Conservation (phyloP, 176 grass and related monocot genomes). For the Metroxylon sagu region DNA sequence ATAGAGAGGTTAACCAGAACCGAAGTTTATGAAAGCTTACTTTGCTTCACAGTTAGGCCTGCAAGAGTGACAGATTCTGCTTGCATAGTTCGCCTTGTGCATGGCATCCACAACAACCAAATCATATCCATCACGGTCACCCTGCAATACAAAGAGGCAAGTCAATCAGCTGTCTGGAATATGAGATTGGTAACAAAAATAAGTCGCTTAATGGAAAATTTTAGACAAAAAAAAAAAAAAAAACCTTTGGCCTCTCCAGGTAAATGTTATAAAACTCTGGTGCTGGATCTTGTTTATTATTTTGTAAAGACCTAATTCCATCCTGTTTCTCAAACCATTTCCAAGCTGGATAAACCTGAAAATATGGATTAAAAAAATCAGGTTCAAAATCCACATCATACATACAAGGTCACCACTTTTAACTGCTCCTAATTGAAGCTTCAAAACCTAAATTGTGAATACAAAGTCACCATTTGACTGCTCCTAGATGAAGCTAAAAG, state of each 20-base stretch:
- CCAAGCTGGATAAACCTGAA: constrained; percentile 98
- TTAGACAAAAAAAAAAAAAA: not conserved
- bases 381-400: too few relatives aligned
- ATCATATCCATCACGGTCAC: constrained; percentile 93
- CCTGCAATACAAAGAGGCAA: constrained; percentile 45
- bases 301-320: constrained; percentile 90
- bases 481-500: too few relatives aligned
- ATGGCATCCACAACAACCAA: constrained; percentile 98
- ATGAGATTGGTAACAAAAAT: too few relatives aligned
- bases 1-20: not conserved
- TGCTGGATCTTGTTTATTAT: constrained; percentile 85
- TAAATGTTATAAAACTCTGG: constrained; percentile 99
- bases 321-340: constrained; percentile 99
- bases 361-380: constrained; percentile 16
- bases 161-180: constrained; percentile 15
- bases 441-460: too few relatives aligned
- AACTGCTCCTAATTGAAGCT: too few relatives aligned
- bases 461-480: too few relatives aligned
- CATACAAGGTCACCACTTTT: too few relatives aligned
- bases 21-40: constrained; percentile 30
- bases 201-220: not conserved
- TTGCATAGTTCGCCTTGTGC: constrained; percentile 98
- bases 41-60: constrained; percentile 98
- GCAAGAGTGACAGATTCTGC: constrained; percentile 96
- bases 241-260: constrained; percentile 95